Base-by-base conservation (phyloP, 108 stramenopile genomes). In the Parietichytrium sp. region DNA sequence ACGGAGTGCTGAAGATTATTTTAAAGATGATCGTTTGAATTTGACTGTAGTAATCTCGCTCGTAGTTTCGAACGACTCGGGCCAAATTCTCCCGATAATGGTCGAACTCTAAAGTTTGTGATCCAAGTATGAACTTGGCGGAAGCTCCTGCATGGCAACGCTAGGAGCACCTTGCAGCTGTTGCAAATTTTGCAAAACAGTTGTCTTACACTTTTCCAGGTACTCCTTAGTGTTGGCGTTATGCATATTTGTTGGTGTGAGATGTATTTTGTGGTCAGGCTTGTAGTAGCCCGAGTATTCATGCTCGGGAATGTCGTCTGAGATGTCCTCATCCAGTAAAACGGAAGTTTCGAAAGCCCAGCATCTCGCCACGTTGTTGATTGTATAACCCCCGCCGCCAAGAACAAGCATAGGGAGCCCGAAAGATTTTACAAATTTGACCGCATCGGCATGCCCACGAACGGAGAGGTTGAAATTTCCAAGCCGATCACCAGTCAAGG, bases 201-300 rank as follows among this genome's bases (percentile, higher is more conserved):
- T 92, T 12, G 86, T 83, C 7, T 91, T 81, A 18, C 93, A 90
- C 36, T 83, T 13, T 29, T 84, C 49, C 33, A 89, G 84, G 79
- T 83, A 80, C 86, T 91, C 88, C 29, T 84, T 82, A 12, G 90
- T 88, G 86, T 98, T 98, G 61, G 89, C 80, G 85, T 98, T 96
- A 78, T 96, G 96, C 79, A 84, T 3, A 49, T 93, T 87, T 81
- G 88, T 92, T 8, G 93, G 93, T 23, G 89, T 91, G 51, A 99
- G 83, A 86, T 98, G 99, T 53, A 99, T 87, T 85, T 96, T 93
- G 87, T 91, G 98, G 83, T 97, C 96, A 7, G 99, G 99, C 2
- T 95, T 93, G 88, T 94, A 99, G 87, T 98, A 99, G 86, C 98
- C 97, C 87, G 91, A 97, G 90, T 97, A 99, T 83, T 99, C 99